Base-by-base conservation (phyloP, 805 yeast genomes). In the Pichia eremophila region DNA sequence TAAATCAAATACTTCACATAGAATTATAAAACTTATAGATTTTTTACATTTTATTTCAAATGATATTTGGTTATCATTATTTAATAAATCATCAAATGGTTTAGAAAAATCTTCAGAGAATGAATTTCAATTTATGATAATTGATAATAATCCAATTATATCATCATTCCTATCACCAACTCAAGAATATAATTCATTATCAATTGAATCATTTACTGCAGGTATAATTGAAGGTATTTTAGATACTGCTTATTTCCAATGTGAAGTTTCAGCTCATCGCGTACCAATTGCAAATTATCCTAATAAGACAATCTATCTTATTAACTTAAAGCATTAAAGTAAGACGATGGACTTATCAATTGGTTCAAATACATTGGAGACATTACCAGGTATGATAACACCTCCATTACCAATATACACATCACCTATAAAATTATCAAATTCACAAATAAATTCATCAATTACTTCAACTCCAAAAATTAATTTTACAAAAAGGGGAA, bases 201-300 rank as follows among this genome's bases (percentile, higher is more conserved):
- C 84, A 59, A 85, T 93, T 58, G 81, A 83, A 15, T 90, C 95
- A 0, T 85, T 84, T 59, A 77, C 82, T 1, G 95, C 95, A 0
- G 96, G 96, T 0, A 74, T 88, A 15, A 73, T 87, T 39, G 95
- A 88, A 61, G 95, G 95, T 0, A 80, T 87, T 1, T 67, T 88
- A 49, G 93, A 85, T 57, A 71, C 83, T 5, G 71, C 86, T 2
- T 80, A 79, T 52, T 86, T 86, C 59, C 79, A 74, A 46, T 89
- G 91, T 14, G 71, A 68, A 41, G 95, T 88, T 8, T 77, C 85
- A n/a, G 95, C 96, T 1, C 95, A 88, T 58, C 73, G 82, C 0
- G 86, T 81, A 17, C 84, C 85, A 1, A 64, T 72, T 3, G 83
- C 75, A 2, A 22, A 25, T 9, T 59, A 57, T 32, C 88, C 91